Evolutionary conservation across 257 asterid species (phyloP).

Genomic region (Nicotiana sylvestris): DNA sequence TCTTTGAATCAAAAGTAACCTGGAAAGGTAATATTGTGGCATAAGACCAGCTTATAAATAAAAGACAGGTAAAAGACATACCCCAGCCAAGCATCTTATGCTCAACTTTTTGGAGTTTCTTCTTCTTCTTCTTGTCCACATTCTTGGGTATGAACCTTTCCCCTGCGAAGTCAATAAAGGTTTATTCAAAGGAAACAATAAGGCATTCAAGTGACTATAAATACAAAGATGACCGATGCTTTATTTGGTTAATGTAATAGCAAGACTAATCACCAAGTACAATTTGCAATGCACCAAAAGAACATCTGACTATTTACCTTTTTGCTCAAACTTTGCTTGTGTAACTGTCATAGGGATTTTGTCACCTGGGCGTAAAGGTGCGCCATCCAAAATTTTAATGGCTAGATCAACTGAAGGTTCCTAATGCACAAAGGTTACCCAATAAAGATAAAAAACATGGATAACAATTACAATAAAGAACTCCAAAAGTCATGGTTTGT

Average conservation of each 20-base stretch:
- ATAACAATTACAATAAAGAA: background rate
- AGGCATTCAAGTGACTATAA: background rate
- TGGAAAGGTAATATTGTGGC: background rate
- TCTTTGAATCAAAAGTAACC: background rate
- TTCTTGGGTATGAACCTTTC: constrained; percentile 73
- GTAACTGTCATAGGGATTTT: constrained; percentile 74
- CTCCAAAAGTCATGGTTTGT: background rate
- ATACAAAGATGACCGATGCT: background rate
- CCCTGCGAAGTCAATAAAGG: constrained; percentile 43
- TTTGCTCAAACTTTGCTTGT: constrained; percentile 87
- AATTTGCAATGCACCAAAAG: constrained; percentile 15
- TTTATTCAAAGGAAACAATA: constrained; percentile 9
- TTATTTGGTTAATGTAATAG: background rate
- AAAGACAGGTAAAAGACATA: constrained; percentile 29
- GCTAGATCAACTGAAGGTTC: constrained; percentile 97
- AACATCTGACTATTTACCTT: constrained; percentile 46
- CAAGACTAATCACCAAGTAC: background rate
- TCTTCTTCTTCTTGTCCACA: constrained; percentile 85
- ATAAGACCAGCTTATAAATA: background rate
- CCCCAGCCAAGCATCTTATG: constrained; percentile 99
- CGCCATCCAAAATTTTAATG: constrained; percentile 76
- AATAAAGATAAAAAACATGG: constrained; percentile 4
- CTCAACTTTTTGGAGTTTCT: constrained; percentile 78
- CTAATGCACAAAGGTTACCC: constrained; percentile 28
- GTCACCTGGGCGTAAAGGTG: constrained; percentile 75